Evolutionary conservation across 306 rosid species (phyloP).

Genomic region (Citrullus colocynthis): DNA sequence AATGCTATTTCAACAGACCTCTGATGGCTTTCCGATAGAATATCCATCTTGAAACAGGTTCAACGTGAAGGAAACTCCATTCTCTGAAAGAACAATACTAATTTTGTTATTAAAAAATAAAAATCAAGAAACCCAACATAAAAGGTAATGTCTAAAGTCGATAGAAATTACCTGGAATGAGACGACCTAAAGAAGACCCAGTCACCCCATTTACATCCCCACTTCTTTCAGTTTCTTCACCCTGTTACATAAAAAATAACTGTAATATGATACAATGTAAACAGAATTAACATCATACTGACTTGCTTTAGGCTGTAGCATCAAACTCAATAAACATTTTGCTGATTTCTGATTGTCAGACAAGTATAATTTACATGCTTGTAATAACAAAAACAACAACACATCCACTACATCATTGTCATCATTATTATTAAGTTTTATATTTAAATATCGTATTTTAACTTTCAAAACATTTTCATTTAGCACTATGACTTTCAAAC

Average conservation of each 20-base stretch:
- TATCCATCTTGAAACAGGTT: slow-evolving; percentile 79
- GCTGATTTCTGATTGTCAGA: background rate
- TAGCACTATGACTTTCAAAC: background rate
- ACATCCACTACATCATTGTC: background rate
- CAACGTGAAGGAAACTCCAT: slow-evolving; percentile 71
- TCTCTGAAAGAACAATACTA: slow-evolving; percentile 26
- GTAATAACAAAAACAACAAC: background rate
- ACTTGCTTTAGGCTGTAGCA: background rate
- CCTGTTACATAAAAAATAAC: slow-evolving; percentile 19
- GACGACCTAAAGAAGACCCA: slow-evolving; percentile 8
- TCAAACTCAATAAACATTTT: background rate
- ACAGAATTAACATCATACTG: background rate
- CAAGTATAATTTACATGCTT: background rate
- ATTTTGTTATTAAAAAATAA: background rate
- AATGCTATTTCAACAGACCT: slow-evolving; percentile 48
- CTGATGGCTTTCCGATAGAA: slow-evolving; percentile 64
- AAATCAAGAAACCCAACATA: background rate
- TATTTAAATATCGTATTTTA: background rate
- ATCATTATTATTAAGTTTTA: background rate
- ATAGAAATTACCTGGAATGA: slow-evolving; percentile 20
- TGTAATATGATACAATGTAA: background rate
- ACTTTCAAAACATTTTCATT: background rate
- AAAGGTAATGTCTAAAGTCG: slow-evolving; percentile 17
- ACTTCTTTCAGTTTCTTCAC: slow-evolving; percentile 25
- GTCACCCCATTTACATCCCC: slow-evolving; percentile 18